Conservation (phyloP, 2,329 filamentous ascomycete species). For the Sclerotinia minor region DNA sequence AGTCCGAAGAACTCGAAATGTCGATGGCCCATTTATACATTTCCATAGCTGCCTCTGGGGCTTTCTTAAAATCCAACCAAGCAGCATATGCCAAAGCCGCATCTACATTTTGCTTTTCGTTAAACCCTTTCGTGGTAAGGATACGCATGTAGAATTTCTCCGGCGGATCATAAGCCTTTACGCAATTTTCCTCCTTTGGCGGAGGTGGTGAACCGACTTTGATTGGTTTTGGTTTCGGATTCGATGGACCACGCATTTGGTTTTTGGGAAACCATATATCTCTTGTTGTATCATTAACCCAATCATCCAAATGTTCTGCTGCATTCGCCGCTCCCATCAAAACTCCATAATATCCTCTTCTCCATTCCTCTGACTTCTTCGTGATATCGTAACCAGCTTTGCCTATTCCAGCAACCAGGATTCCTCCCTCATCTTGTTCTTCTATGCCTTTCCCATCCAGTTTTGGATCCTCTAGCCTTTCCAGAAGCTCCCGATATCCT, state of each 20-base stretch:
- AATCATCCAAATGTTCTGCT: slow-evolving; percentile 79
- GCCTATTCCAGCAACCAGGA: slow-evolving; percentile 56
- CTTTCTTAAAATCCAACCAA: slow-evolving; percentile 77
- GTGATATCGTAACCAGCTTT: slow-evolving; percentile 45
- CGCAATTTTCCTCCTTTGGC: slow-evolving; percentile 74
- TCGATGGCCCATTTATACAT: slow-evolving; percentile 76
- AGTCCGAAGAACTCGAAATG: slow-evolving; percentile 61
- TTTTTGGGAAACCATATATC: slow-evolving; percentile 69
- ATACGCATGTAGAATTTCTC: slow-evolving; percentile 81
- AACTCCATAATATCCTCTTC: slow-evolving; percentile 79
- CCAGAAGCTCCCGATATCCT: slow-evolving; percentile 59
- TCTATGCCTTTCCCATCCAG: slow-evolving; percentile 67
- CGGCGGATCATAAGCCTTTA: slow-evolving; percentile 65
- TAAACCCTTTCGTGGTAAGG: slow-evolving; percentile 77
- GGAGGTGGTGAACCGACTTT: slow-evolving; percentile 62
- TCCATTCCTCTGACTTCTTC: slow-evolving; percentile 77
- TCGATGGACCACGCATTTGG: slow-evolving; percentile 78
- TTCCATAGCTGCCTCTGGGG: slow-evolving; percentile 63
- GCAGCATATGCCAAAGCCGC: slow-evolving; percentile 81
- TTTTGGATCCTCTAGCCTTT: slow-evolving; percentile 66
- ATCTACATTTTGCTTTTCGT: slow-evolving; percentile 73
- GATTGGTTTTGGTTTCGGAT: slow-evolving; percentile 74
- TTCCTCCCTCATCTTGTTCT: slow-evolving; percentile 52
- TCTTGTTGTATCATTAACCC: slow-evolving; percentile 67
- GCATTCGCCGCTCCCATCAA: slow-evolving; percentile 75